Conservation (phyloP, 2,329 filamentous ascomycete species). For the Apiospora koreana region DNA sequence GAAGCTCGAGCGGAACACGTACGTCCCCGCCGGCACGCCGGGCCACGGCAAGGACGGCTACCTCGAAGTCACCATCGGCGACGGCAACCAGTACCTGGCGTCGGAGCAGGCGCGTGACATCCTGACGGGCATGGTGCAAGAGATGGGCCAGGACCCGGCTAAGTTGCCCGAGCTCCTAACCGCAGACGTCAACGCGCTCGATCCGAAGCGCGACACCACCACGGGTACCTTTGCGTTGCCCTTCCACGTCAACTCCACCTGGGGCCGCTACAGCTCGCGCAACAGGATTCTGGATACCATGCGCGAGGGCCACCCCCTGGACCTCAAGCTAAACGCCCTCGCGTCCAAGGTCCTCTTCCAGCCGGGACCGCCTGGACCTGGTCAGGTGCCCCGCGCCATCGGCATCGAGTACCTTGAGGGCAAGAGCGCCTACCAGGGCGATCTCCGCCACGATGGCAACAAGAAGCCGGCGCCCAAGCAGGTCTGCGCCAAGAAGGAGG, state of each 20-base stretch:
- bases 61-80: constrained; percentile 40
- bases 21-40: constrained; percentile 30
- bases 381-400: constrained; percentile 17
- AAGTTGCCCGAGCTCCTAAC: constrained; percentile 4
- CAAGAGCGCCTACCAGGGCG: constrained; percentile 22
- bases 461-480: background rate
- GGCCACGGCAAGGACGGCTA: constrained; percentile 55
- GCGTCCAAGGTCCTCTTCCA: constrained; percentile 24
- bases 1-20: constrained; percentile 44
- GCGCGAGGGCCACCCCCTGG: constrained; percentile 38
- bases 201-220: constrained; percentile 37
- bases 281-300: constrained; percentile 50
- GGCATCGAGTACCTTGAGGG: constrained; percentile 24
- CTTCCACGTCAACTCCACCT: constrained; percentile 39
- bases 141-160: background rate
- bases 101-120: constrained; percentile 4
- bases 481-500: constrained; percentile 24
- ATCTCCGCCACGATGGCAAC: constrained; percentile 13
- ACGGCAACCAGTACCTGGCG: constrained; percentile 11
- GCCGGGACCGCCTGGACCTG: background rate
- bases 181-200: background rate
- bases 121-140: constrained; percentile 2
- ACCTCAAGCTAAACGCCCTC: constrained; percentile 35
- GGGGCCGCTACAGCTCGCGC: constrained; percentile 47
- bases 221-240: constrained; percentile 51